Conservation (phyloP, 2,329 filamentous ascomycete genomes). For the Sclerotinia trifoliorum region DNA sequence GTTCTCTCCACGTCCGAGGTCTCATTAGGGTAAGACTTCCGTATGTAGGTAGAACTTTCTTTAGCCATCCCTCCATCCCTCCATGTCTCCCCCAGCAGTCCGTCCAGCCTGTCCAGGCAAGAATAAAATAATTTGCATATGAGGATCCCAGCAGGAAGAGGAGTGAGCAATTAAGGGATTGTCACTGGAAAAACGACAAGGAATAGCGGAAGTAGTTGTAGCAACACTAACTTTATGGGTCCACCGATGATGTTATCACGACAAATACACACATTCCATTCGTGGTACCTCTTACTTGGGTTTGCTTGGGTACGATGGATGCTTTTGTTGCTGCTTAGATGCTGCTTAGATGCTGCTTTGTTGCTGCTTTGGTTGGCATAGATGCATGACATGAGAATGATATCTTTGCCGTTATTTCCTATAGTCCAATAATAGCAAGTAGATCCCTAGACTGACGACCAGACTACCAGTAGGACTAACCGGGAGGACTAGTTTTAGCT, state of each 20-base stretch:
- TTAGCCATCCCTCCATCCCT: not conserved
- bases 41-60: constrained; percentile 8
- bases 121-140: not conserved
- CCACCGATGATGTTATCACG: constrained; percentile 7
- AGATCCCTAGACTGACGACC: too few relatives aligned
- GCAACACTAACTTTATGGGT: not conserved
- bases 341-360: not conserved
- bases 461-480: too few relatives aligned
- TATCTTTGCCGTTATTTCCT: too few relatives aligned
- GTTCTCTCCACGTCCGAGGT: not conserved
- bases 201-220: not conserved
- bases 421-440: too few relatives aligned
- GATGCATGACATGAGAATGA: too few relatives aligned
- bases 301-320: not conserved
- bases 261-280: not conserved
- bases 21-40: constrained; percentile 7
- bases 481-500: too few relatives aligned
- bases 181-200: constrained; percentile 1
- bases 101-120: not conserved
- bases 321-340: not conserved
- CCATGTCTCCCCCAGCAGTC: not conserved
- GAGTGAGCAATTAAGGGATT: not conserved
- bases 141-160: constrained; percentile 4
- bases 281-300: not conserved
- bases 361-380: not conserved